Evolutionary conservation across 2,329 filamentous ascomycete species (phyloP), one percentile per base, ranked within the genome.

Genomic region (Blastomyces silverae): DNA sequence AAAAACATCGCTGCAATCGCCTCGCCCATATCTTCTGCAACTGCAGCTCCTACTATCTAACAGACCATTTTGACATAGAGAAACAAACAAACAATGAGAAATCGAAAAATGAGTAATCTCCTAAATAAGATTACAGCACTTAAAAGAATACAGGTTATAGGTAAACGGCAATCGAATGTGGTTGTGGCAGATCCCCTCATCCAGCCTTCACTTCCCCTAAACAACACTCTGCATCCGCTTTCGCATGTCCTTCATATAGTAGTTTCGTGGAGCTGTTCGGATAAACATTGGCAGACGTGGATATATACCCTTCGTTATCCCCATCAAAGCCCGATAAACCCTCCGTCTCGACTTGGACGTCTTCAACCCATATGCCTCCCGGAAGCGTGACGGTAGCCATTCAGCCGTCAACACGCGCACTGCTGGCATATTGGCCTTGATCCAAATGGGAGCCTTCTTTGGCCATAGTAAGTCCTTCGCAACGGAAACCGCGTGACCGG

Each of bases 171-270:
- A 17, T 25, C 22, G 11, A 39, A 25, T 58, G 22, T 2, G 22
- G 37, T 28, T 5, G 10, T 22, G 42, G n/a, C 42, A 1, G 46
- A 60, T 28, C 17, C 22, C 11, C 11, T 25, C 57, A 20, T 15
- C 17, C n/a, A 44, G 0, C 37, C 7, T 28, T 11, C n/a, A 59
- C 3, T 20, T 50, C 25, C 34, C 20, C n/a, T 64, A 44, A 28
- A 55, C 44, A 31, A 46, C 55, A 39, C 66, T 42, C n/a, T 48
- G 11, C n/a, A 71, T 60, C 42, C 69, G 64, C 42, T 69, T 70
- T 37, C 72, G 69, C 73, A 76, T 75, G 61, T 76, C 73, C 66
- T 71, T 71, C 67, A 75, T 66, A 57, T 76, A 74, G 34, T 71
- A 71, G 34, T 65, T 64, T 66, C 70, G 70, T 1, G 72, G 73